Evolutionary conservation across 2,329 filamentous ascomycete species (phyloP), one percentile per base, ranked within the genome.

Genomic region (Fragosphaeria purpurea): DNA sequence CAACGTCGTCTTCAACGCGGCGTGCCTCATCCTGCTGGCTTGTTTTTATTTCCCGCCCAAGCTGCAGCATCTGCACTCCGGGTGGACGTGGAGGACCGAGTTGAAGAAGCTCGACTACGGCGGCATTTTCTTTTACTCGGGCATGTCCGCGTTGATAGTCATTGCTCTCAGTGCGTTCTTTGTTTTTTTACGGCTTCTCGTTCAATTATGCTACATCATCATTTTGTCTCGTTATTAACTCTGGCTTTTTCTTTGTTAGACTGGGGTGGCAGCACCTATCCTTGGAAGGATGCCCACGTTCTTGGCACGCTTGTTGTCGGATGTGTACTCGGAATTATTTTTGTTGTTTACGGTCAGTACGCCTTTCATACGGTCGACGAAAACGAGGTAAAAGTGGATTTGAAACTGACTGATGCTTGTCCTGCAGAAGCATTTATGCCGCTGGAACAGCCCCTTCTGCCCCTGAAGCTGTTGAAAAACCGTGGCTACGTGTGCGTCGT

Each of bases 41-140:
- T 60, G 70, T 52, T 69, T 70, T 49, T 75, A 74, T 58, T 67
- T 68, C 54, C 72, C 70, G n/a, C 70, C 73, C 0, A 67, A 63
- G 7, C 72, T 66, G 56, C 57, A 64, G n/a, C 66, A 67, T 57
- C 63, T 70, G 13, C 67, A 71, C 40, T 30, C 58, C 50, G 57
- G 60, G 41, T 67, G 64, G 55, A 62, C 63, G 0, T 60, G 59
- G 38, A 51, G 59, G 53, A 59, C 68, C 51, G 63, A 67, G 57
- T 53, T 69, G 33, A 67, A 62, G 54, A 61, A 67, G 47, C 63
- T 77, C 9, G 75, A 74, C 54, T 69, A 63, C 53, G 50, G 69
- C 37, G 71, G 71, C 34, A 66, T 72, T 47, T 53, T 67, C 32
- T 60, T 74, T 1, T 71, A 66, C 56, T 55, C 64, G 9, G 56